Base-by-base conservation (phyloP, 164 flowering plant species). In the Chimonanthus salicifolius region DNA sequence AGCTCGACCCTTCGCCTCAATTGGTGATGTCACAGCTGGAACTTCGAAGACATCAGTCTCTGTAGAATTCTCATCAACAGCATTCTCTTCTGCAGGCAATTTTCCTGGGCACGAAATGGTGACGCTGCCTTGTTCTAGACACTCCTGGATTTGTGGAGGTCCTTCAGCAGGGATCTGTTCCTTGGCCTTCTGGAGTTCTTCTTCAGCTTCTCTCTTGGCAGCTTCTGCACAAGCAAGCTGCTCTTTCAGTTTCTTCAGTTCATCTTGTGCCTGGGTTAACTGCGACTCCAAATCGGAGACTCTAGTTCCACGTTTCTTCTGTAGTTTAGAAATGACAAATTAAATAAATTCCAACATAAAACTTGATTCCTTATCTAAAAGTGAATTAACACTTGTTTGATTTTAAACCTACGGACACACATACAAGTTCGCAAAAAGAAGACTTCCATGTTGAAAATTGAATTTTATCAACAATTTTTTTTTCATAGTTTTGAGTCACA, bases 21-120 rank as follows among this genome's bases (percentile, higher is more conserved):
- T 47, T 7, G 73, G 49, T 43, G 15, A 62, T 49, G 79, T 79
- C 69, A 80, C 82, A 5, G 83, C 46, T 2, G 89, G 89, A 62
- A 88, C 94, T 82, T 90, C 97, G 71, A 86, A 90, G 58, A 89
- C 94, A 72, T 90, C 97, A 48, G 90, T 89, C 81, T 88, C 94
- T 2, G 33, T 77, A 47, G 77, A 85, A 72, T 48, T 76, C 7
- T 81, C 86, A 4, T 79, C 82, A 64, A 69, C 16, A 49, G 49
- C 10, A 47, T 10, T 69, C 47, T 60, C 64, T 58, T 86, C 82
- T 60, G 78, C 78, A 8, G 64, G 58, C 7, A 45, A 9, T 20
- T 21, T 4, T 15, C 16, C 3, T 18, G 60, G 11, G 58, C 2
- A n/a, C 21, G 21, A 10, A 44, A 66, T 11, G 9, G 44, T 48